These are phyloP conservation scores for Rhodosporidiobolus odoratus DNA, from an alignment of 768 basidiomycete genomes.

Conservation along the genomic window DNA sequence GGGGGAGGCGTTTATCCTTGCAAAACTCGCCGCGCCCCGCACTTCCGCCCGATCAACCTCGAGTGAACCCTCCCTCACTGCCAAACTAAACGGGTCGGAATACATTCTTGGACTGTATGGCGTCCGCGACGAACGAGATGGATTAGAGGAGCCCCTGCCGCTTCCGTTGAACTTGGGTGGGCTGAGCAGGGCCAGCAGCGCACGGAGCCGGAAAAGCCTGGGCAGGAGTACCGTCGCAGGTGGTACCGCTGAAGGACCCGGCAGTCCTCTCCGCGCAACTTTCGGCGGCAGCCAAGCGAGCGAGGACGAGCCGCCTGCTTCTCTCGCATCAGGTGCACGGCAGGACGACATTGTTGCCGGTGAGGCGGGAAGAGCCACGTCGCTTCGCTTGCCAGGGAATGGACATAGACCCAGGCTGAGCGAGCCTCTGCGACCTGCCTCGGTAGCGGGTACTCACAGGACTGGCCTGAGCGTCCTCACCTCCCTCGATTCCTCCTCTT, in stretches of 20 bases:
- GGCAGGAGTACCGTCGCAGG: not conserved
- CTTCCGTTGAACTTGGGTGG: not conserved
- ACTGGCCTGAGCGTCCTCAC: not conserved
- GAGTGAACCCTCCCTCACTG: too few relatives aligned
- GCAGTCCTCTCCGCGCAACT: not conserved
- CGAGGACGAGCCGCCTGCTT: too few relatives aligned
- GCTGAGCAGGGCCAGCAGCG: not conserved
- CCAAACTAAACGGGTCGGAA: not conserved
- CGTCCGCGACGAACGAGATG: slow-evolving; percentile 28
- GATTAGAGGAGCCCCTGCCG: slow-evolving; percentile 3
- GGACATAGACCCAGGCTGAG: too few relatives aligned
- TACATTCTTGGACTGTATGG: slow-evolving; percentile 24
- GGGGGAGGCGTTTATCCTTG: slow-evolving; percentile 48
- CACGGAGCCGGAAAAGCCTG: not conserved
- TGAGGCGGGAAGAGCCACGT: too few relatives aligned
- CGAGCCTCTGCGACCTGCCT: too few relatives aligned
- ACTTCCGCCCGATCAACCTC: not conserved
- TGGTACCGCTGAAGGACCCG: too few relatives aligned
- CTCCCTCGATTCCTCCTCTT: not conserved
- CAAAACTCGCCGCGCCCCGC: slow-evolving; percentile 9
- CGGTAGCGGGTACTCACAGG: too few relatives aligned
- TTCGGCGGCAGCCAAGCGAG: not conserved
- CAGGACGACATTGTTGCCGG: not conserved
- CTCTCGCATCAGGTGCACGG: too few relatives aligned
- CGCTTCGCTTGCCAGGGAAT: too few relatives aligned